Evolutionary conservation across 1,139 yeast genomes (phyloP), one percentile per base, ranked within the genome.

Genomic region (Suhomyces choctaworum): DNA sequence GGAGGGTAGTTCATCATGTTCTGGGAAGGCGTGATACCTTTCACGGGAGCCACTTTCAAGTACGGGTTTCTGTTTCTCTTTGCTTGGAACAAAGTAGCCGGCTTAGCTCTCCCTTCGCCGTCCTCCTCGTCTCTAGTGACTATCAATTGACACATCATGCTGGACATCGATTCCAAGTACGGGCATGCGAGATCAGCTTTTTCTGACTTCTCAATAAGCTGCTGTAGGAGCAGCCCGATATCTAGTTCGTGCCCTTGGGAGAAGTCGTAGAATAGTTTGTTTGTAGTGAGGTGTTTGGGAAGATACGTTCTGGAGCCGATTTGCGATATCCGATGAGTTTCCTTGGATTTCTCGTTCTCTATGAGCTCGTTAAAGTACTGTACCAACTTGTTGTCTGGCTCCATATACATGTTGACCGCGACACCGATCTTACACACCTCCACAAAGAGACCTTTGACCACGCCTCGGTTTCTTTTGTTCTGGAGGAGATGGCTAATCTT

Each of bases 1-100:
- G 62, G 61, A 3, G 54, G 53, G 27, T 29, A 52, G 30, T 57
- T 57, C 62, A 57, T 55, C 59, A 57, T 57, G 31, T 57, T 57
- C 17, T 41, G 33, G 15, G 48, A 48, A 1, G 62, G 60, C 3
- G 48, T 38, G n/a, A 56, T 45, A 1, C 58, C 59, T 25, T 52
- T 53, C 11, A 48, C 40, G 0, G 28, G 11, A 1, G 46, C 32
- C 21, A 41, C 29, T 16, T 42, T 42, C 16, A 42, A 7, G 20
- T 17, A 7, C 8, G 6, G 7, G 20, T 17, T 17, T 8, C 8
- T 17, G 8, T 17, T 7, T 8, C 6, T 6, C 8, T 17, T 17
- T 6, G 7, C 6, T 17, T 17, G 20, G 20, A 17, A 17, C 6
- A 17, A 17, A 8, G 20, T 8, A 17, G 7, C 8, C 7, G 20